Base-by-base conservation (phyloP, 2,329 filamentous ascomycete genomes). In the Diplodia mutila region DNA sequence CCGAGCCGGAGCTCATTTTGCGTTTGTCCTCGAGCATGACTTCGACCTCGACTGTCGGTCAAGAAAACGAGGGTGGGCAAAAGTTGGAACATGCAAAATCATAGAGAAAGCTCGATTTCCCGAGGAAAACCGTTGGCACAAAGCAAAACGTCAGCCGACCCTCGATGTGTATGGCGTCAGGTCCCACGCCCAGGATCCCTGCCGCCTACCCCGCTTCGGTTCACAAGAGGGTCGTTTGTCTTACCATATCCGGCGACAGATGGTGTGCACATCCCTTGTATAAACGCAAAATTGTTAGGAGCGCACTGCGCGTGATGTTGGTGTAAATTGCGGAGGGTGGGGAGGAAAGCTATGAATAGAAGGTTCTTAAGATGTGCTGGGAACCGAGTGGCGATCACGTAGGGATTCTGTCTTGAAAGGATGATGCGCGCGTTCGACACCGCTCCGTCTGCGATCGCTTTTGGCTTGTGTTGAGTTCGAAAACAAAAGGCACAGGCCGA, bases 161-260 rank as follows among this genome's bases (percentile, higher is more conserved):
- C 27, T 8, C 49, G 39, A 12, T n/a, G 39, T 32, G 27, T 27
- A 29, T 25, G 61, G 34, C 18, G 3, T 29, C 42, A 34, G 16
- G 23, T 52, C 9, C 11, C 11, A 32, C 23, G 12, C 16, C 49
- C 4, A 18, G 27, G 32, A 55, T 34, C 53, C 49, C 14, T 32
- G 49, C 46, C 39, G 11, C 12, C 39, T 65, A 65, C 63, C 53
- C 49, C 49, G 63, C 63, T 65, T 46, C 32, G 18, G 21, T 14
- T 53, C 21, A 23, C 49, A 46, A 46, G 63, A 27, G 12, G 32
- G 7, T 14, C 14, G n/a, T 48, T 3, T 46, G 39, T 65, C 11
- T 25, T 46, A 49, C 63, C 25, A 6, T 2, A 29, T 39, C 18
- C 3, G 34, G 34, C 11, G 14, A 54, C 18, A 25, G 34, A 65